A percentile compares a stretch with the other conserved stretches of the same genome.
These are phyloP conservation scores for Penicillium frequentans DNA, from an alignment of 2,329 filamentous ascomycete species.

Conservation along the genomic window DNA sequence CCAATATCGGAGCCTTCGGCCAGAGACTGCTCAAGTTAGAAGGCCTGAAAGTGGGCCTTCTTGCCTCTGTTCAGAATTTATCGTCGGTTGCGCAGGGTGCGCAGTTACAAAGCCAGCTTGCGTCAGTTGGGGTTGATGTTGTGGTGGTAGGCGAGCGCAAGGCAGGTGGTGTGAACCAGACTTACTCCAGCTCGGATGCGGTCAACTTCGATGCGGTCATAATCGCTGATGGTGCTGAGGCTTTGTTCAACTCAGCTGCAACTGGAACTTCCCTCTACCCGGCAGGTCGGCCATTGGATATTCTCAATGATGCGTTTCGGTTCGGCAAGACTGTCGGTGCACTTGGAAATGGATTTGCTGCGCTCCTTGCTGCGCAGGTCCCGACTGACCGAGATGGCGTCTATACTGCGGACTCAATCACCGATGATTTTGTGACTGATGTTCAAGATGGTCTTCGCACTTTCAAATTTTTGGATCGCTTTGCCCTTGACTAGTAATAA, in stretches of 20 bases:
- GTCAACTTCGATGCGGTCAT: conserved; percentile 52
- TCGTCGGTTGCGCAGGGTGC: conserved; percentile 52
- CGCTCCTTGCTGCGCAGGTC: conserved; percentile 49
- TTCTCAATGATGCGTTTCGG: conserved; percentile 63
- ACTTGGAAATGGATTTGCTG: conserved; percentile 48
- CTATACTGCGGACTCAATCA: conserved; percentile 29
- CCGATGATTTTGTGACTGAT: conserved; percentile 42
- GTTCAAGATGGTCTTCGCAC: conserved; percentile 60
- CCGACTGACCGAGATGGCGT: conserved; percentile 36
- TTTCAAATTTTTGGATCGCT: conserved; percentile 67
- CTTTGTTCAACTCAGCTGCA: conserved; percentile 50
- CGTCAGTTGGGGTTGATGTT: conserved; percentile 52
- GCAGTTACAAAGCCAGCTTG: conserved; percentile 48
- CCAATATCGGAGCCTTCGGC: conserved; percentile 60
- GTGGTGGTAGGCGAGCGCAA: conserved; percentile 63
- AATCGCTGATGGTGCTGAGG: conserved; percentile 55
- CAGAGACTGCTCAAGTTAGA: conserved; percentile 60
- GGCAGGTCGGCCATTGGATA: conserved; percentile 61
- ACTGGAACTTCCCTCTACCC: conserved; percentile 62
- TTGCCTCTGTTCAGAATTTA: conserved; percentile 50
- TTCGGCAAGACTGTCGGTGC: conserved; percentile 71
- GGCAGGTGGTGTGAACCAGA: conserved; percentile 56
- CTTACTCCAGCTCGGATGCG: conserved; percentile 65
- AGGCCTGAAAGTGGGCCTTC: conserved; percentile 63
- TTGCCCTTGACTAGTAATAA: conserved; percentile 52